Evolutionary conservation across 495 filamentous ascomycete genomes (phyloP).

Genomic region (Hypomontagnella submonticulosa): DNA sequence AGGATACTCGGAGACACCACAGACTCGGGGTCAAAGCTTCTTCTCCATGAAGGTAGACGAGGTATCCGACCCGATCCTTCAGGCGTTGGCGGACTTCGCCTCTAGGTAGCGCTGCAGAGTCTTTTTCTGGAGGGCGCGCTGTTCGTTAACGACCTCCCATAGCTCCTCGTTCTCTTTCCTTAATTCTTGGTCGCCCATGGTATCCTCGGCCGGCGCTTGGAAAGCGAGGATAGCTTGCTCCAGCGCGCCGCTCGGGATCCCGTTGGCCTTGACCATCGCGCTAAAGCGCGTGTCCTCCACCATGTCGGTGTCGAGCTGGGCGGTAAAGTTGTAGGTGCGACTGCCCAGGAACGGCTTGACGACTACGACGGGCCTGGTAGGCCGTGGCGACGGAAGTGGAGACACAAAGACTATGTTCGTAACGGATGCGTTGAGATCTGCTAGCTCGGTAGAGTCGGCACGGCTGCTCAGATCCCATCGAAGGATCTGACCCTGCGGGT

Average conservation of each 20-base stretch:
- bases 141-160: constrained; percentile 63
- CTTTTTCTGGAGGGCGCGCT: constrained; percentile 59
- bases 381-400: constrained; percentile 61
- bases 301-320: constrained; percentile 66
- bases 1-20: neutral
- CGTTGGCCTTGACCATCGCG: constrained; percentile 51
- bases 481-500: constrained; percentile 79
- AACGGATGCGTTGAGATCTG: constrained; percentile 78
- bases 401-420: constrained; percentile 80
- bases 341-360: constrained; percentile 79
- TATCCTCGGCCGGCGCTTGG: constrained; percentile 45
- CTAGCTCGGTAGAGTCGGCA: constrained; percentile 67
- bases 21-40: too few relatives aligned
- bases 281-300: constrained; percentile 51
- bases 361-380: constrained; percentile 68
- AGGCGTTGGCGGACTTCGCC: constrained; percentile 47
- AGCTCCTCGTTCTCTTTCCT: constrained; percentile 62
- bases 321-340: constrained; percentile 72
- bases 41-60: neutral
- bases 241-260: constrained; percentile 50
- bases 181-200: constrained; percentile 54
- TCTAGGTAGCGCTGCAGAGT: constrained; percentile 59
- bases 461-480: constrained; percentile 80
- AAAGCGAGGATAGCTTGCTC: constrained; percentile 54
- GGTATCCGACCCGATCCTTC: constrained; percentile 1